Evolutionary conservation across 2,329 filamentous ascomycete genomes (phyloP).

Genomic region (Aaosphaeria arxii): DNA sequence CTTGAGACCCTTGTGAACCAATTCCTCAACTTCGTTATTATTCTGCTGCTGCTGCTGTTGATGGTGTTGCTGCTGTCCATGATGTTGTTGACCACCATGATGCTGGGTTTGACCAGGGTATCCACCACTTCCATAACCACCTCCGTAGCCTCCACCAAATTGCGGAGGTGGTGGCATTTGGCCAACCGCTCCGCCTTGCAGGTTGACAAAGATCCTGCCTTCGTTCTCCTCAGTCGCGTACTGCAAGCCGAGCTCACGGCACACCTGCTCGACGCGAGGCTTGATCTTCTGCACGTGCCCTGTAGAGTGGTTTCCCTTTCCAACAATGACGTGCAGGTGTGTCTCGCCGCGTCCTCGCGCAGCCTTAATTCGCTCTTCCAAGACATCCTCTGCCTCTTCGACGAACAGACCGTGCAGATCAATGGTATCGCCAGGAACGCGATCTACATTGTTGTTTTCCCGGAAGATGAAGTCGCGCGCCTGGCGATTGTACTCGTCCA

Average conservation of each 20-base stretch:
- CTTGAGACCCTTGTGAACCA: conserved; percentile 60
- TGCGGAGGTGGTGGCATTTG: conserved; percentile 37
- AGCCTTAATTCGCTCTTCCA: conserved; percentile 79
- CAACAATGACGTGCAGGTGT: conserved; percentile 92
- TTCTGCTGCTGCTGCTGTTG: conserved; percentile 48
- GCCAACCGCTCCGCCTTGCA: conserved; percentile 64
- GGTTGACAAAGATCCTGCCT: conserved; percentile 83
- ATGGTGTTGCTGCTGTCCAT: conserved; percentile 29
- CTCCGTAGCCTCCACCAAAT: conserved; percentile 26
- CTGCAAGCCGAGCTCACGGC: conserved; percentile 75
- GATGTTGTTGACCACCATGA: conserved; percentile 42
- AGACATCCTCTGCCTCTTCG: conserved; percentile 88
- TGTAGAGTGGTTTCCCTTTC: conserved; percentile 84
- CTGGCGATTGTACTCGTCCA: conserved; percentile 87
- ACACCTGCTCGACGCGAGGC: conserved; percentile 87
- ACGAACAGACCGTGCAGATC: conserved; percentile 94
- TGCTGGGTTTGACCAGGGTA: conserved; percentile 36
- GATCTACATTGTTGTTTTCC: conserved; percentile 80
- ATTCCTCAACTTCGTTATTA: conserved; percentile 57
- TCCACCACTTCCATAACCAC: conserved; percentile 34
- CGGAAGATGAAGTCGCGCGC: conserved; percentile 94
- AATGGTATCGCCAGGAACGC: conserved; percentile 77
- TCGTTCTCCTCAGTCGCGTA: conserved; percentile 86
- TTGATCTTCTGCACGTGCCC: conserved; percentile 91
- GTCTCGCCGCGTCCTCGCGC: conserved; percentile 70